Base-by-base conservation (phyloP, 768 basidiomycete genomes). In the Mycena polygramma region DNA sequence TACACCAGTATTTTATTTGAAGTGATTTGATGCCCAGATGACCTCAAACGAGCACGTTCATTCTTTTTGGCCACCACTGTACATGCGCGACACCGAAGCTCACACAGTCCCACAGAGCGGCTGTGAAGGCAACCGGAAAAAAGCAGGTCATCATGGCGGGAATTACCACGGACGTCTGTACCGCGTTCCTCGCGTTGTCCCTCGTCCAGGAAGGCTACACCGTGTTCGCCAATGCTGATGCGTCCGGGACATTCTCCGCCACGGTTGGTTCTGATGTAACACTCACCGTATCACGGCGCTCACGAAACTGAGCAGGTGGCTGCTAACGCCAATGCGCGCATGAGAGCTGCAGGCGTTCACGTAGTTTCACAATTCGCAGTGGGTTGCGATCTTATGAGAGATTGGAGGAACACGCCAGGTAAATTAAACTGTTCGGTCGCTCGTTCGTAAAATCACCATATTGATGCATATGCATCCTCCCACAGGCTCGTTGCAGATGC, bases 111-210 rank as follows among this genome's bases (percentile, higher is more conserved):
- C 19, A 19, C 53, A 54, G 53, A 54, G 77, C 77, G 1, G 86
- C 86, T 22, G 84, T 88, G 19, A 75, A 80, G 53, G 84, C 85
- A 1, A 85, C 85, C 9, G 85, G 85, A 14, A 86, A 85, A 76
- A 84, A 82, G 73, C 87, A 88, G 63, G 74, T 87, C 52, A 86
- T 87, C 73, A 73, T 87, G 20, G 86, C 80, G 24, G 86, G 87
- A 1, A 86, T 88, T 62, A 80, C 79, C 20, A 88, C 86, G 37
- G 87, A 87, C 55, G 87, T 87, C 51, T 86, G 86, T 79, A 86
- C 85, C 36, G 70, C 84, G 7, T 86, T 86, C 81, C 79, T 85
- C n/a, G 85, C 87, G 5, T 77, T 86, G 37, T 87, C 86, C 14
- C 81, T 88, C 36, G 59, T 77, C 41, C 74, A 83, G 43, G 86